Evolutionary conservation across 306 rosid genomes (phyloP).

Genomic region (Vicia sativa): DNA sequence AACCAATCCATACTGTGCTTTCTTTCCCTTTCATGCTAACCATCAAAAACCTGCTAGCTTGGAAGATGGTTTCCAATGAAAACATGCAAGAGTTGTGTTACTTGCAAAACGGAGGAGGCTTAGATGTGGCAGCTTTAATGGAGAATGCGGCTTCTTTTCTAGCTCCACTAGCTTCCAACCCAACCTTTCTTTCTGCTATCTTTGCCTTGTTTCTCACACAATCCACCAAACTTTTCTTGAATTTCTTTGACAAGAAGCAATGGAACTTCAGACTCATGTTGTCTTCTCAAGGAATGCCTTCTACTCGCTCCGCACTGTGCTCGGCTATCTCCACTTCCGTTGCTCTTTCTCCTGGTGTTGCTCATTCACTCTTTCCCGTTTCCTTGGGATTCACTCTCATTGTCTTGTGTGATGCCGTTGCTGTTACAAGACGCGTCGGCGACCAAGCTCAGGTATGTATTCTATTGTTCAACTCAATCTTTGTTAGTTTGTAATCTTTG

Average conservation of each 20-base stretch:
- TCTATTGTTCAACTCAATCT: too few species aligned
- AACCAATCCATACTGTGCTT: neutral
- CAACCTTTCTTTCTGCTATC: conserved; percentile 76
- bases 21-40: conserved; percentile 38
- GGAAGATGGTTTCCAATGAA: conserved; percentile 35
- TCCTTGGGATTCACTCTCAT: conserved; percentile 80
- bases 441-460: conserved; percentile 50
- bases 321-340: conserved; percentile 83
- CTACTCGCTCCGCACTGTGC: conserved; percentile 83
- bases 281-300: conserved; percentile 89
- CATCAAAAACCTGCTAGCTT: conserved; percentile 40
- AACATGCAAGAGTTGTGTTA: neutral
- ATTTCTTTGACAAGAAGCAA: conserved; percentile 66
- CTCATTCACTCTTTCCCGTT: conserved; percentile 74
- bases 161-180: conserved; percentile 70
- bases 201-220: conserved; percentile 71
- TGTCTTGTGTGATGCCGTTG: conserved; percentile 90
- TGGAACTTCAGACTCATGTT: conserved; percentile 61
- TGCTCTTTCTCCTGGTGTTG: conserved; percentile 59
- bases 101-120: conserved; percentile 58
- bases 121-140: conserved; percentile 62
- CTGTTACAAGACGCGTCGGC: conserved; percentile 66
- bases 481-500: too few species aligned
- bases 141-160: conserved; percentile 70
- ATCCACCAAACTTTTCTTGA: conserved; percentile 63